Percentiles rank a stretch among this genome's conserved stretches.
Conservation (phyloP, 2,329 filamentous ascomycete species). For the Neoscytalidium dimidiatum region DNA sequence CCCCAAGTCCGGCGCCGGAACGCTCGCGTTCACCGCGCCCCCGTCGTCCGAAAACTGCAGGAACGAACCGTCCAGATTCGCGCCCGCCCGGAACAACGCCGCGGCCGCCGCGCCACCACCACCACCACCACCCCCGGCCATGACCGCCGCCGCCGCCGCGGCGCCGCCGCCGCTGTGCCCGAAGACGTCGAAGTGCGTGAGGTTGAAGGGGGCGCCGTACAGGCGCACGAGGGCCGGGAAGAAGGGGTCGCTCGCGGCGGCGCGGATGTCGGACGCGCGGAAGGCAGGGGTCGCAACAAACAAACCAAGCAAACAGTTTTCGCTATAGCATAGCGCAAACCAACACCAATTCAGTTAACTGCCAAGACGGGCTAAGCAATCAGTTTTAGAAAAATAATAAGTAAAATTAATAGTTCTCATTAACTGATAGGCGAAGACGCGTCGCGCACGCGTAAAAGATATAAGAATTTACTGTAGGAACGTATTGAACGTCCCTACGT, state of each 20-base stretch:
- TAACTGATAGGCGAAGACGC: too few species aligned
- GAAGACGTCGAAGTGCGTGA: background rate
- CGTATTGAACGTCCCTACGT: too few species aligned
- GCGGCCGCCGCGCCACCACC: background rate
- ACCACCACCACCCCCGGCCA: conserved; percentile 15
- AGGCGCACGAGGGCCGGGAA: background rate
- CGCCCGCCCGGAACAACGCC: conserved; percentile 21
- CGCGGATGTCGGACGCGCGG: background rate
- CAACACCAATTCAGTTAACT: too few species aligned
- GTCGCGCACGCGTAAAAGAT: too few species aligned
- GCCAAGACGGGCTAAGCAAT: too few species aligned
- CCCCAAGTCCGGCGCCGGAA: conserved; percentile 20
- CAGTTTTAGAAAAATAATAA: too few species aligned
- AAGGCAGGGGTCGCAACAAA: too few species aligned
- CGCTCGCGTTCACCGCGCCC: background rate
- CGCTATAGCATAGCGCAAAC: too few species aligned
- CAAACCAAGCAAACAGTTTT: too few species aligned
- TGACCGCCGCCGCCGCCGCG: conserved; percentile 16
- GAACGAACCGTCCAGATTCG: conserved; percentile 27
- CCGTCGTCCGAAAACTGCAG: conserved; percentile 23
- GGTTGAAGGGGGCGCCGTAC: conserved; percentile 15
- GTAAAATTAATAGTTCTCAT: too few species aligned
- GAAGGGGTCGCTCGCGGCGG: background rate
- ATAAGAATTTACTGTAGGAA: too few species aligned
- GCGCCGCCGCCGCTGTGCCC: conserved; percentile 13